Conservation (phyloP, 2,329 filamentous ascomycete genomes). For the Cercospora janseana region DNA sequence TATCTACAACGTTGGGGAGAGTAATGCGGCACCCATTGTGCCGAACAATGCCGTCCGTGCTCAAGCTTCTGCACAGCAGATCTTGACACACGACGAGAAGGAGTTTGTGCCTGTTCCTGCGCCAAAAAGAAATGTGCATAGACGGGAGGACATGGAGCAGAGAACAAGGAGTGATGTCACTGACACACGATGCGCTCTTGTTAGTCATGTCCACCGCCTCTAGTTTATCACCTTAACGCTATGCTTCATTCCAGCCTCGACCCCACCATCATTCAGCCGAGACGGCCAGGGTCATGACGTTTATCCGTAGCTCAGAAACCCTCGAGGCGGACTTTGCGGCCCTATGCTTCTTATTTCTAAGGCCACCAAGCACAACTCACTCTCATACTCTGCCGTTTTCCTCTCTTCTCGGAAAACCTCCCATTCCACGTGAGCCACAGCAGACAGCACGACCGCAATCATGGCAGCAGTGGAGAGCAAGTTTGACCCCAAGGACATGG, state of each 20-base stretch:
- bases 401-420: not conserved
- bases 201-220: slow-evolving; percentile 14
- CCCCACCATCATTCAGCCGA: slow-evolving; percentile 4
- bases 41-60: not conserved
- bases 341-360: slow-evolving; percentile 13
- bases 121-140: not conserved
- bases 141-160: not conserved
- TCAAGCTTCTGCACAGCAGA: not conserved
- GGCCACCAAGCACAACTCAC: not conserved
- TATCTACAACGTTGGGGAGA: too few relatives aligned
- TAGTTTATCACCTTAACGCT: not conserved
- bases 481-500: slow-evolving; percentile 53
- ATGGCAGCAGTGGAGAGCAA: slow-evolving; percentile 44
- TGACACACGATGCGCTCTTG: slow-evolving; percentile 1
- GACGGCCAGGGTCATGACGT: slow-evolving; percentile 6
- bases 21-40: not conserved
- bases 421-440: not conserved
- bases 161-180: slow-evolving; percentile 2
- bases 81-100: not conserved
- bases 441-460: slow-evolving; percentile 21
- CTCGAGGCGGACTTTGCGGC: slow-evolving; percentile 2
- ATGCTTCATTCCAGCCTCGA: not conserved
- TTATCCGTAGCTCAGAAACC: not conserved
- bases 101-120: not conserved
- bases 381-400: not conserved